These are phyloP conservation scores for Daldinia bambusicola DNA, from an alignment of 495 filamentous ascomycete species.

Conservation along the genomic window DNA sequence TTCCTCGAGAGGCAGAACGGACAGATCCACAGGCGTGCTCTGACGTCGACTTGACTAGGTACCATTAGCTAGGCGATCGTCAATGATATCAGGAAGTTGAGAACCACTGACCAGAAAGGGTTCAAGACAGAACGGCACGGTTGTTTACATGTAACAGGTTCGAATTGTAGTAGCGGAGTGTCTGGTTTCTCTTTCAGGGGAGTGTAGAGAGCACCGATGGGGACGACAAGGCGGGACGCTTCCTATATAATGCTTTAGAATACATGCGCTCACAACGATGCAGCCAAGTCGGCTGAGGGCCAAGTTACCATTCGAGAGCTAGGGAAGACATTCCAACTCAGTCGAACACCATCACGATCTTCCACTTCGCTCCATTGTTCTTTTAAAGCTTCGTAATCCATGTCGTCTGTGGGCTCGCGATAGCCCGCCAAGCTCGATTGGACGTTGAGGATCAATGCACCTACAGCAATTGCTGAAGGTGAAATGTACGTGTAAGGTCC, in stretches of 20 bases:
- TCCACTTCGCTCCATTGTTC: constrained; percentile 98
- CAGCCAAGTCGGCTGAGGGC: constrained; percentile 43
- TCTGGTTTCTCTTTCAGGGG: constrained; percentile 96
- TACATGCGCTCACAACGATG: constrained; percentile 24
- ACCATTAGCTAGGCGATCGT: constrained; percentile 35
- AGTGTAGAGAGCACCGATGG: constrained; percentile 96
- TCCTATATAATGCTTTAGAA: constrained; percentile 66
- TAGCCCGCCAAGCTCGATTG: constrained; percentile 20
- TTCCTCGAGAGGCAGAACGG: constrained; percentile 98
- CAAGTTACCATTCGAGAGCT: constrained; percentile 91
- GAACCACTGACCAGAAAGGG: constrained; percentile 81
- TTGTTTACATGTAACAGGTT: constrained; percentile 96
- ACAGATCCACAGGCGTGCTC: constrained; percentile 96
- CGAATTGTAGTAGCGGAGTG: constrained; percentile 90
- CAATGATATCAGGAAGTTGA: neutral
- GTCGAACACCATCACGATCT: constrained; percentile 93
- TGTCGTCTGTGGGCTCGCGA: constrained; percentile 39
- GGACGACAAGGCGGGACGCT: constrained; percentile 95
- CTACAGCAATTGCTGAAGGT: constrained; percentile 18
- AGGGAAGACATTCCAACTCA: constrained; percentile 99
- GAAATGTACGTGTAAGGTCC: neutral
- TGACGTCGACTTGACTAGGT: constrained; percentile 89
- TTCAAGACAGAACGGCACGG: constrained; percentile 97
- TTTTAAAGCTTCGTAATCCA: constrained; percentile 77
- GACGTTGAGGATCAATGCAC: constrained; percentile 17